Conservation (phyloP, 2,329 filamentous ascomycete genomes). For the Aspergillus spinulosporus region DNA sequence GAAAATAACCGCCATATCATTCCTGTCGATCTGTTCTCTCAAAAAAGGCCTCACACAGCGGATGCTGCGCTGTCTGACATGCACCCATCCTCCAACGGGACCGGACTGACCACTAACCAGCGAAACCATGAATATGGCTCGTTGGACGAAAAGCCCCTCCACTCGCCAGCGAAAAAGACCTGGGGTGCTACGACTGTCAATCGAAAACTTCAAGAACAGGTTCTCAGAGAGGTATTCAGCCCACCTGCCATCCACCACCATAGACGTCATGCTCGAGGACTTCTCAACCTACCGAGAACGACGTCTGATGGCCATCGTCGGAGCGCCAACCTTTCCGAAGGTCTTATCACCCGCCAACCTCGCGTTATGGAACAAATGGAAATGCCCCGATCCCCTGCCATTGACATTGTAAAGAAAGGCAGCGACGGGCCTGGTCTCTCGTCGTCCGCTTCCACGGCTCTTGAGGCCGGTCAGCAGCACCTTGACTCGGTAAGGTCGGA, state of each 20-base stretch:
- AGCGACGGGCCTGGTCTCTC: conserved; percentile 35
- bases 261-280: conserved; percentile 65
- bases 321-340: conserved; percentile 38
- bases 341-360: conserved; percentile 29
- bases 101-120: conserved; percentile 17
- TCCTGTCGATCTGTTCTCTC: conserved; percentile 75
- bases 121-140: conserved; percentile 14
- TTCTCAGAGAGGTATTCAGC: conserved; percentile 87
- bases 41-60: conserved; percentile 45
- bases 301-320: conserved; percentile 35
- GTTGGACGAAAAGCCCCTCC: conserved; percentile 16
- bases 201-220: conserved; percentile 80
- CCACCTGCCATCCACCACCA: conserved; percentile 80
- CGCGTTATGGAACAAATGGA: conserved; percentile 22
- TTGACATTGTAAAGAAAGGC: conserved; percentile 31
- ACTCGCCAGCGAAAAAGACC: conserved; percentile 47
- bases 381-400: conserved; percentile 25
- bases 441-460: conserved; percentile 41
- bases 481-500: conserved; percentile 38
- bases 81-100: conserved; percentile 25
- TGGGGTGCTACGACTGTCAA: conserved; percentile 96
- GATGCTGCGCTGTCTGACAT: conserved; percentile 29
- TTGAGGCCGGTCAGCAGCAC: conserved; percentile 36
- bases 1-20: conserved; percentile 94
- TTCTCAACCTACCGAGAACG: conserved; percentile 62